Evolutionary conservation across 352 stramenopile species (phyloP).

Genomic region (Phytophthora agathidicida): DNA sequence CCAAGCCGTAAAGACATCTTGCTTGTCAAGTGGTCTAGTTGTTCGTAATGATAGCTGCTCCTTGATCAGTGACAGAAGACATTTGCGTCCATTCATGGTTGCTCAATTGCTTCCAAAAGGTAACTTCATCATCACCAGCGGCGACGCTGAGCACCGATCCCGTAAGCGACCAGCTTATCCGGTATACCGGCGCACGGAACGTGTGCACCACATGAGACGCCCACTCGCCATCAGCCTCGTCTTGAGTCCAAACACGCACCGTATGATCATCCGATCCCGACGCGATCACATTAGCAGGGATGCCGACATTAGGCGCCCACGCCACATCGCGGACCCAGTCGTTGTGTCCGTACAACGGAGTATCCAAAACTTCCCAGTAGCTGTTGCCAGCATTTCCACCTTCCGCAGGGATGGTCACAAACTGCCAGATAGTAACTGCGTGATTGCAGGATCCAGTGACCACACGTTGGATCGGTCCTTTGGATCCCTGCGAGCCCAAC

Average conservation of each 20-base stretch:
- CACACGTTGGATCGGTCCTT: conserved; percentile 75
- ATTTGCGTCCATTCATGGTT: conserved; percentile 73
- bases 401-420: conserved; percentile 44
- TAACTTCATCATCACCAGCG: conserved; percentile 73
- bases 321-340: conserved; percentile 88
- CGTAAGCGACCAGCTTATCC: conserved; percentile 86
- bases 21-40: conserved; percentile 20
- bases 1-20: not conserved
- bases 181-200: conserved; percentile 77
- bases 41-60: conserved; percentile 40
- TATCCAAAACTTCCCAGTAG: conserved; percentile 47
- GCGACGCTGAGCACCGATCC: conserved; percentile 70
- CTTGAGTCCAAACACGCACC: conserved; percentile 81
- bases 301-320: conserved; percentile 85
- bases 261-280: conserved; percentile 86
- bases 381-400: conserved; percentile 23
- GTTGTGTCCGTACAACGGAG: conserved; percentile 62
- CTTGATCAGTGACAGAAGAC: conserved; percentile 76
- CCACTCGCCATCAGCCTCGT: conserved; percentile 69
- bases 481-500: conserved; percentile 69
- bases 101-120: conserved; percentile 79
- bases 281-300: conserved; percentile 81
- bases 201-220: conserved; percentile 64
- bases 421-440: conserved; percentile 65
- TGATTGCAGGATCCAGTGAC: conserved; percentile 76